These are phyloP conservation scores for Cercospora sojina DNA, from an alignment of 2,329 filamentous ascomycete genomes.

Conservation along the genomic window DNA sequence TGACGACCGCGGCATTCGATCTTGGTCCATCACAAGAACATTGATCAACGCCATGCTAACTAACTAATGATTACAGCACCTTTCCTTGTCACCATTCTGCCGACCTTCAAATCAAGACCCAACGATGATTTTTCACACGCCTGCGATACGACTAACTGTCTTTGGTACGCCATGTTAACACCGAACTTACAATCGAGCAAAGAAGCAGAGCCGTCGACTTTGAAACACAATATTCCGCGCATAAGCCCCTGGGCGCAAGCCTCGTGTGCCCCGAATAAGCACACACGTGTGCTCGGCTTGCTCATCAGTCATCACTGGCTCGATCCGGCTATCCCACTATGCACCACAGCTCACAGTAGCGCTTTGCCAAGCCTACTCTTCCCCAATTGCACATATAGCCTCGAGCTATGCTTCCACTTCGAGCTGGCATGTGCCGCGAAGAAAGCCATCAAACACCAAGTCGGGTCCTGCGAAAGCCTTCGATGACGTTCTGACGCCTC, in stretches of 20 bases:
- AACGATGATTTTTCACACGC: not conserved
- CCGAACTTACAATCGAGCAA: not conserved
- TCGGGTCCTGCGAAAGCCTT: not conserved
- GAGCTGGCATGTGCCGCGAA: not conserved
- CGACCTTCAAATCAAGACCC: not conserved
- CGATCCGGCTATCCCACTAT: not conserved
- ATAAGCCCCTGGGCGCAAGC: not conserved
- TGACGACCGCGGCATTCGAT: not conserved
- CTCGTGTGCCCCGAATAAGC: not conserved
- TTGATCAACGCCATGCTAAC: not conserved
- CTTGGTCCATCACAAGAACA: not conserved
- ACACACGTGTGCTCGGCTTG: not conserved
- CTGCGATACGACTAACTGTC: not conserved
- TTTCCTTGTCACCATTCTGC: not conserved
- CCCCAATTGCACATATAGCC: not conserved
- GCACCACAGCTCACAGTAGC: not conserved
- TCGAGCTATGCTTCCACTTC: not conserved
- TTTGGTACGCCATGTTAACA: not conserved
- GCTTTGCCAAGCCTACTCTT: not conserved
- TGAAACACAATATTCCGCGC: not conserved
- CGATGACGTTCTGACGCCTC: not conserved
- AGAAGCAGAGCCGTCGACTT: not conserved
- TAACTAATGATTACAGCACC: not conserved
- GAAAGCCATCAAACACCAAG: not conserved
- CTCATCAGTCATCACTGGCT: not conserved